Percentiles rank a stretch among this genome's conserved stretches.
These are phyloP conservation scores for Trichoderma oligosporum DNA, from an alignment of 2,329 filamentous ascomycete genomes.

Conservation along the genomic window DNA sequence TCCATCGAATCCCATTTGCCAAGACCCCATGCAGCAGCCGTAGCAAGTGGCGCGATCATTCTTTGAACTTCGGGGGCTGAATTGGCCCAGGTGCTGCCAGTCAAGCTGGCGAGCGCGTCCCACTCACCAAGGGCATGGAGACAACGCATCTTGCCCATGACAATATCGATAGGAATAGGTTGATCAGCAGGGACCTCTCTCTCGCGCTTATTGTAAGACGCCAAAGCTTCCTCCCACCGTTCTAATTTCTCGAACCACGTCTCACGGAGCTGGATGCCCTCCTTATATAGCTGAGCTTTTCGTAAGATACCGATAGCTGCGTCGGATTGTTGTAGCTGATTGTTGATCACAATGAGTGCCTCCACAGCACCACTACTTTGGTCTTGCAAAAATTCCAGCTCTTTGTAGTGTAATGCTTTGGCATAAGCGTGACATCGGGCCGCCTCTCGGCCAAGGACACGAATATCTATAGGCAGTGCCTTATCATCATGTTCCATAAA, in stretches of 20 bases:
- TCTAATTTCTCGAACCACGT: constrained; percentile 99
- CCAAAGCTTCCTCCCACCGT: constrained; percentile 94
- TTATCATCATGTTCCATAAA: constrained; percentile 99
- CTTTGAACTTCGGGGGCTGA: constrained; percentile 83
- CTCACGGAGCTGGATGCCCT: constrained; percentile 89
- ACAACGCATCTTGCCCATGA: constrained; percentile 99
- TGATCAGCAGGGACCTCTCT: constrained; percentile 57
- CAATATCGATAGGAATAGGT: constrained; percentile 76
- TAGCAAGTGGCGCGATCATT: constrained; percentile 87
- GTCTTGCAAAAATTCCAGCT: constrained; percentile 95
- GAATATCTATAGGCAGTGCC: constrained; percentile 93
- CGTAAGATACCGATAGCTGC: constrained; percentile 96
- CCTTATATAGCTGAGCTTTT: constrained; percentile 91
- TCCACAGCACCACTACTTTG: constrained; percentile 95
- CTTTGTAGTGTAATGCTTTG: constrained; percentile 97
- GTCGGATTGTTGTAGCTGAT: constrained; percentile 97
- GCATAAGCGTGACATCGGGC: constrained; percentile 97
- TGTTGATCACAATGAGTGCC: constrained; percentile 98
- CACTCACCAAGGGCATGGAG: constrained; percentile 95
- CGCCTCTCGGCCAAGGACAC: constrained; percentile 88
- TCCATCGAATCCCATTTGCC: constrained; percentile 99
- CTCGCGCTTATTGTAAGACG: constrained; percentile 87
- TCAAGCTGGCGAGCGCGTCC: constrained; percentile 85
- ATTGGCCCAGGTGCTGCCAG: constrained; percentile 90
- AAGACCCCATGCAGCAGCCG: constrained; percentile 92